phyloP scores from a whole-genome alignment of 2,329 filamentous ascomycete species.

The Curvularia sp. region DNA sequence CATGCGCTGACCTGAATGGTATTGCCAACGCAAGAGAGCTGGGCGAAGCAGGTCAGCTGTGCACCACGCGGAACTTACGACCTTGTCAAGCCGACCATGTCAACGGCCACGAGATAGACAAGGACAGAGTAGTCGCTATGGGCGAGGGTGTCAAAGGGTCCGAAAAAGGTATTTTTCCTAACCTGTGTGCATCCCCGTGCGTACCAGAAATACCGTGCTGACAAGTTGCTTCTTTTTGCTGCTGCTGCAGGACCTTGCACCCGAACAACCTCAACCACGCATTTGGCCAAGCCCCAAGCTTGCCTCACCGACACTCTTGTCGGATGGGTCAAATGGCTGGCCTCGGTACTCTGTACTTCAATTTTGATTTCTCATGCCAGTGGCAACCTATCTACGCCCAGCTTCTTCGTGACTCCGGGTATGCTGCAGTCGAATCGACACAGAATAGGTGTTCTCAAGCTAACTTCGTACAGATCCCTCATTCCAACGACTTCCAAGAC shows the following conservation, averaged over 20 bases:
- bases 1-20: conserved; percentile 41
- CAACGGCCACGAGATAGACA: conserved; percentile 29
- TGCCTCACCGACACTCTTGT: conserved; percentile 18
- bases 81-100: conserved; percentile 23
- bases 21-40: conserved; percentile 42
- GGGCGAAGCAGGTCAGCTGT: conserved; percentile 32
- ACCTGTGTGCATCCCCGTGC: neutral
- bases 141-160: conserved; percentile 40
- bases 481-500: conserved; percentile 25
- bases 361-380: conserved; percentile 30
- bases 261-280: conserved; percentile 34
- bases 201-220: conserved; percentile 9
- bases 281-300: conserved; percentile 29
- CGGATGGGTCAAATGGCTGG: conserved; percentile 33
- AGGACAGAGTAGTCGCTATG: conserved; percentile 15
- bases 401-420: conserved; percentile 17
- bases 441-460: neutral
- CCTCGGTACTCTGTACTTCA: conserved; percentile 38
- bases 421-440: conserved; percentile 2
- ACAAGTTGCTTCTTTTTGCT: conserved; percentile 11
- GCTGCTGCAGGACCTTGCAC: conserved; percentile 36
- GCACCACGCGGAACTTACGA: conserved; percentile 20
- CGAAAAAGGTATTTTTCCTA: conserved; percentile 19
- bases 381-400: conserved; percentile 16
- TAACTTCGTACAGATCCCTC: conserved; percentile 13